Conservation (phyloP, 1,284 basidiomycete species). For the Porogramme epimiltina region DNA sequence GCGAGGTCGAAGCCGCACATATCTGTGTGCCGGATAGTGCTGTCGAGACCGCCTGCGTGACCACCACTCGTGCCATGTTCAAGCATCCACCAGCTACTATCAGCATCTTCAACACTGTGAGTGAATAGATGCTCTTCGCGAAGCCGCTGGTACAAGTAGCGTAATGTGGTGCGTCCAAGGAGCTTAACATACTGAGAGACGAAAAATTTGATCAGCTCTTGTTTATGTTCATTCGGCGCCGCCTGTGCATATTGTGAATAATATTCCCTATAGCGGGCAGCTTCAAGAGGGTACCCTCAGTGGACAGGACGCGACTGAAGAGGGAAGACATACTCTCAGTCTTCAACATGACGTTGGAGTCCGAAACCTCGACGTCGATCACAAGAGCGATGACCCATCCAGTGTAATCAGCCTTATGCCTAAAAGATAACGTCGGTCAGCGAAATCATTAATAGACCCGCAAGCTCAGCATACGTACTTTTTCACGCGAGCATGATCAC, state of each 20-base stretch:
- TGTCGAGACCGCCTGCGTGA: slow-evolving; percentile 20
- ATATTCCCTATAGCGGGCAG: slow-evolving; percentile 29
- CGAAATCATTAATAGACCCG: neutral
- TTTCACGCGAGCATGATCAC: slow-evolving; percentile 18
- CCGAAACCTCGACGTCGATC: slow-evolving; percentile 12
- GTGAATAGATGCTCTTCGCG: slow-evolving; percentile 1
- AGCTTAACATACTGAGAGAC: slow-evolving; percentile 30
- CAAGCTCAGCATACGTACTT: neutral
- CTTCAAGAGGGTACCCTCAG: slow-evolving; percentile 27
- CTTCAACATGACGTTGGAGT: slow-evolving; percentile 15
- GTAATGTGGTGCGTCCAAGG: slow-evolving; percentile 26
- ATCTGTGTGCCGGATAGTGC: slow-evolving; percentile 24
- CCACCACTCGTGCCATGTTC: slow-evolving; percentile 9
- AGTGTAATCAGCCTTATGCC: slow-evolving; percentile 17
- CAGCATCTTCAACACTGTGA: slow-evolving; percentile 3
- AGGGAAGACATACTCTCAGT: neutral
- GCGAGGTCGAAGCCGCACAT: slow-evolving; percentile 35
- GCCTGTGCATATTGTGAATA: slow-evolving; percentile 26
- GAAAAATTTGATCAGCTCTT: slow-evolving; percentile 31
- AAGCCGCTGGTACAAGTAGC: slow-evolving; percentile 25
- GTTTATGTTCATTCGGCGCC: slow-evolving; percentile 18
- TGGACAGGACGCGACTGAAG: slow-evolving; percentile 11
- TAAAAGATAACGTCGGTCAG: too few relatives aligned
- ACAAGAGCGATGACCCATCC: slow-evolving; percentile 35
- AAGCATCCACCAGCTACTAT: slow-evolving; percentile 13